Percentiles rank a stretch among this genome's conserved stretches.
phyloP scores from a whole-genome alignment of 345 rosid genomes.

The Microcos paniculata region DNA sequence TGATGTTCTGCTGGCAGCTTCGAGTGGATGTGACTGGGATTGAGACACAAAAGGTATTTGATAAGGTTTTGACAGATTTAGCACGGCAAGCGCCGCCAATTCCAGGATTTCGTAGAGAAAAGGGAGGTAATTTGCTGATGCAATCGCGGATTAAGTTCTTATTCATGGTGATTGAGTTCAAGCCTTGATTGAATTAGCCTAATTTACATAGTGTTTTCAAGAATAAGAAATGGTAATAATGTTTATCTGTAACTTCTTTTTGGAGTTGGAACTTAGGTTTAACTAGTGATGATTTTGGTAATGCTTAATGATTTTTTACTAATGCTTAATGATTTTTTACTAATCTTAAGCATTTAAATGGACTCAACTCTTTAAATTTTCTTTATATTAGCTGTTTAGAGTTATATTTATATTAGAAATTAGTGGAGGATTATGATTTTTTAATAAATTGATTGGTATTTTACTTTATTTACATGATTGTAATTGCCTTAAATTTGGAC shows the following conservation, averaged over 20 bases:
- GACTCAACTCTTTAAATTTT: too few species aligned
- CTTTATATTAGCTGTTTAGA: too few species aligned
- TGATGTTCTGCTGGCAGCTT: constrained; percentile 35
- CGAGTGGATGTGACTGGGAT: constrained; percentile 57
- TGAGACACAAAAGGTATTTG: constrained; percentile 50
- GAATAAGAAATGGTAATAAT: not conserved
- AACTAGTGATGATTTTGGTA: not conserved
- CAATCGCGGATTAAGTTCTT: not conserved
- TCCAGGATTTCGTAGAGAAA: constrained; percentile 63
- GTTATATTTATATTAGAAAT: too few species aligned
- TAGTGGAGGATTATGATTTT: too few species aligned
- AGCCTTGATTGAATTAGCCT: not conserved
- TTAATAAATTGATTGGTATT: not conserved
- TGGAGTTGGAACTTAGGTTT: not conserved
- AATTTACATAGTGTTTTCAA: not conserved
- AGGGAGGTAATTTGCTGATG: constrained; percentile 64
- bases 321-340: too few species aligned
- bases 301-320: too few species aligned
- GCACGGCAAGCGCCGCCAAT: constrained; percentile 59
- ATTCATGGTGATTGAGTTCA: not conserved
- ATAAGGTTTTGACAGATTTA: constrained; percentile 47
- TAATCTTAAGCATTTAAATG: not conserved
- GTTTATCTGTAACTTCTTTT: not conserved
- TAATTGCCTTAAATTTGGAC: not conserved
- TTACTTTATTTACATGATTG: not conserved